A percentile compares a stretch with the other conserved stretches of the same genome.
These are phyloP conservation scores for Pleomassaria siparia DNA, from an alignment of 2,329 filamentous ascomycete genomes.

Conservation along the genomic window DNA sequence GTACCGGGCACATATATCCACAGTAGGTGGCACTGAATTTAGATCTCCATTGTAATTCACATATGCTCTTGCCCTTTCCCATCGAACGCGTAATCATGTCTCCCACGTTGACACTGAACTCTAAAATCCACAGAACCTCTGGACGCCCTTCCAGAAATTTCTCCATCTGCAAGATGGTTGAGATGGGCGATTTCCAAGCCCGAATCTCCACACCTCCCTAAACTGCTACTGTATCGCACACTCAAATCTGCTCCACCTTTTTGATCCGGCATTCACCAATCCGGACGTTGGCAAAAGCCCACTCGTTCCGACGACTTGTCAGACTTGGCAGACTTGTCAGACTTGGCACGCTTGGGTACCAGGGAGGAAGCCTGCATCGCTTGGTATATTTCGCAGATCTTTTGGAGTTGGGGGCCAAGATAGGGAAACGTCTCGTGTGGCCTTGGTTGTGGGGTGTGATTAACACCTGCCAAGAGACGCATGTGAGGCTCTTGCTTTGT, in stretches of 20 bases:
- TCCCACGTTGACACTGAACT: background rate
- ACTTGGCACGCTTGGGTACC: too few relatives aligned
- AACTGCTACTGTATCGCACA: background rate
- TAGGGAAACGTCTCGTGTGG: background rate
- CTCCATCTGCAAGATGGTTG: too few relatives aligned
- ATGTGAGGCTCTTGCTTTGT: background rate
- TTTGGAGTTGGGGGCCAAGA: background rate
- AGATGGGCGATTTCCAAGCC: too few relatives aligned
- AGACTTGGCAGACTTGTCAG: too few relatives aligned
- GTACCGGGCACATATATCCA: background rate
- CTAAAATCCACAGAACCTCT: background rate
- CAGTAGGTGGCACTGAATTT: background rate
- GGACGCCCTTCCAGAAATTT: too few relatives aligned
- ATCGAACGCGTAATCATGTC: background rate
- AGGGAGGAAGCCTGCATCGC: background rate
- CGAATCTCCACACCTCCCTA: background rate
- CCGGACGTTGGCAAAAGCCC: background rate
- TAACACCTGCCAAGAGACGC: background rate
- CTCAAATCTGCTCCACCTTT: too few relatives aligned
- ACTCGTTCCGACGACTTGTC: too few relatives aligned
- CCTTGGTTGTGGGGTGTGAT: background rate
- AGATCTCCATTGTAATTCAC: conserved; percentile 2
- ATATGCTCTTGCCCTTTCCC: conserved; percentile 2
- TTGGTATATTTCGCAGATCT: background rate
- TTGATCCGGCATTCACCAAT: background rate